Percentiles rank a stretch among this genome's conserved stretches.
Evolutionary conservation across 371 early-diverging fungal species (phyloP).

Genomic region (Mucor circinelloides): DNA sequence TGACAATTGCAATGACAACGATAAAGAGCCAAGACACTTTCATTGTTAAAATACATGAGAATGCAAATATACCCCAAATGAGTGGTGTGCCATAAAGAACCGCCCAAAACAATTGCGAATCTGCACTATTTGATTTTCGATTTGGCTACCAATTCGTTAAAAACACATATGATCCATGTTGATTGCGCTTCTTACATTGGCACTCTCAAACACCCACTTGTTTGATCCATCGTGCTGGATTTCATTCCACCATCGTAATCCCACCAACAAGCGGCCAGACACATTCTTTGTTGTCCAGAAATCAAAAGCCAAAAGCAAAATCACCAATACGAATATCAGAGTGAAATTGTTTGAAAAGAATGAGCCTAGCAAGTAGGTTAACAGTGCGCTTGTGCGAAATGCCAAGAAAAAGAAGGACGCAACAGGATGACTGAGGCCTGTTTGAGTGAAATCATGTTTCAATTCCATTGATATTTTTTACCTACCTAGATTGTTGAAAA

Average conservation of each 20-base stretch:
- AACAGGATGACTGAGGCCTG: conserved; percentile 74
- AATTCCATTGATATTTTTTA: neutral
- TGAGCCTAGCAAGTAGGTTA: conserved; percentile 79
- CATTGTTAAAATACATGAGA: conserved; percentile 73
- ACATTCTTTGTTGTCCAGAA: conserved; percentile 98
- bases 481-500: conserved; percentile 37
- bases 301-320: conserved; percentile 89
- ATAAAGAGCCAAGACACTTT: conserved; percentile 80
- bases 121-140: conserved; percentile 75
- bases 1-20: conserved; percentile 78
- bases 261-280: conserved; percentile 91
- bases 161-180: neutral
- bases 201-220: conserved; percentile 92
- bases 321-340: conserved; percentile 86
- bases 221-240: conserved; percentile 89
- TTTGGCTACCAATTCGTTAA: conserved; percentile 45
- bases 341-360: conserved; percentile 80
- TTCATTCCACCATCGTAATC: conserved; percentile 97
- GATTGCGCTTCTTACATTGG: conserved; percentile 59
- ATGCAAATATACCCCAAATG: conserved; percentile 81
- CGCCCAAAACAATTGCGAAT: conserved; percentile 90
- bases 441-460: neutral
- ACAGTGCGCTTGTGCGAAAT: conserved; percentile 78
- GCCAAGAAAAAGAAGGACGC: conserved; percentile 87
- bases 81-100: conserved; percentile 83